phyloP scores from a whole-genome alignment of 2,329 filamentous ascomycete species.

The Pestalotiopsis sp. region DNA sequence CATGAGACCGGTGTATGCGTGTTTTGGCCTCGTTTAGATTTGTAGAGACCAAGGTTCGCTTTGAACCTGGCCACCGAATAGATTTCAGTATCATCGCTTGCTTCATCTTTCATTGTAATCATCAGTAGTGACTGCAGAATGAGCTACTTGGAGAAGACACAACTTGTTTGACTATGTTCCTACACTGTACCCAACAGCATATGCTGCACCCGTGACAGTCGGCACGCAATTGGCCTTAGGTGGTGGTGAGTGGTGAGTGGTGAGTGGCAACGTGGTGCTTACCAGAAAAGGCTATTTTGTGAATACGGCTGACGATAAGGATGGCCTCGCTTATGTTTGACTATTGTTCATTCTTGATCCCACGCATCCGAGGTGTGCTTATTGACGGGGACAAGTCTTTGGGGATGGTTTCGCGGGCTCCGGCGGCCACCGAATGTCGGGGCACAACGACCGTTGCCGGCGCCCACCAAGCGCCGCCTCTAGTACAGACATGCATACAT shows the following conservation, averaged over 20 bases:
- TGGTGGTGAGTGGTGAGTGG: background rate
- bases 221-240: background rate
- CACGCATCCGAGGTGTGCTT: background rate
- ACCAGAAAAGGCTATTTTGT: background rate
- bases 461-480: background rate
- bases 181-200: background rate
- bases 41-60: background rate
- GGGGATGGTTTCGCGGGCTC: slow-evolving; percentile 1
- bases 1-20: background rate
- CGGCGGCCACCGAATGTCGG: slow-evolving; percentile 8
- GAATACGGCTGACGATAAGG: background rate
- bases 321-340: background rate
- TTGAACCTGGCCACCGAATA: background rate
- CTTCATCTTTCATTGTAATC: background rate
- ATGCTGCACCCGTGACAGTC: background rate
- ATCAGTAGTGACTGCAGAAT: background rate
- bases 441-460: background rate
- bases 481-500: background rate
- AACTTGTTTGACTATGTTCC: no score
- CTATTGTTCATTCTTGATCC: background rate
- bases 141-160: no score
- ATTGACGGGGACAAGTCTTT: background rate
- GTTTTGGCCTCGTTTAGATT: background rate
- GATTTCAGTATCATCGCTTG: slow-evolving; percentile 1
- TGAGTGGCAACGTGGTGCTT: background rate